Base-by-base conservation (phyloP, 2,329 filamentous ascomycete genomes). In the Penicillium sp. region DNA sequence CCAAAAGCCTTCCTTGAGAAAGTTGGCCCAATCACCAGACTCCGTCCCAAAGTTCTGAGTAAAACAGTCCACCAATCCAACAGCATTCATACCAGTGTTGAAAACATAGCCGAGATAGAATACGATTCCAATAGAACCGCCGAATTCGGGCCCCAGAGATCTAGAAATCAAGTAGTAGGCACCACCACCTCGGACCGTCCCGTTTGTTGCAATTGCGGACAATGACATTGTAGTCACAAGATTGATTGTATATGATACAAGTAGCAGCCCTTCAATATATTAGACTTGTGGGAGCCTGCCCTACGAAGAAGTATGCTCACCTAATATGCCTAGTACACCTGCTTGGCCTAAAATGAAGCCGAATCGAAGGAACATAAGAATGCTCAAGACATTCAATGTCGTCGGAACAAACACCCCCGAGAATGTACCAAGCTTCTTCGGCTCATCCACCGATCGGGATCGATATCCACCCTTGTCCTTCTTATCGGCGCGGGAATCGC, bases 61-160 rank as follows among this genome's bases (percentile, higher is more conserved):
- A 53, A 95, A 80, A 65, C 90, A 95, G 73, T 94, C 89, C 59
- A 96, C 84, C 42, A 96, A 79, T 76, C 90, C 91, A 40, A 95
- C 90, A 23, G 92, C 84, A 67, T 96, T 96, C 80, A 96, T 84
- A 35, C 89, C 89, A 1, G 90, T 91, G 68, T 93, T 95, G 67
- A 96, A 84, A 2, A 89, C 87, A 60, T 90, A 89, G n/a, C 91
- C 90, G n/a, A 95, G 78, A 69, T 94, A 96, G 72, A 95, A 95
- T 11, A 96, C 84, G 23, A 95, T 81, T 2, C 91, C 91, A 59
- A 96, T 95, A 1, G 89, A 91, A 14, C 91, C 91, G 26, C 91
- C 91, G 68, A 96, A 96, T 66, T 96, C 91, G 7, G 91, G 90
- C 0, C 91, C 91, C 3, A 96, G 76, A 41, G 89, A 92, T 57